Base-by-base conservation (phyloP, 495 filamentous ascomycete genomes). In the Aspergillus sclerotioniger region DNA sequence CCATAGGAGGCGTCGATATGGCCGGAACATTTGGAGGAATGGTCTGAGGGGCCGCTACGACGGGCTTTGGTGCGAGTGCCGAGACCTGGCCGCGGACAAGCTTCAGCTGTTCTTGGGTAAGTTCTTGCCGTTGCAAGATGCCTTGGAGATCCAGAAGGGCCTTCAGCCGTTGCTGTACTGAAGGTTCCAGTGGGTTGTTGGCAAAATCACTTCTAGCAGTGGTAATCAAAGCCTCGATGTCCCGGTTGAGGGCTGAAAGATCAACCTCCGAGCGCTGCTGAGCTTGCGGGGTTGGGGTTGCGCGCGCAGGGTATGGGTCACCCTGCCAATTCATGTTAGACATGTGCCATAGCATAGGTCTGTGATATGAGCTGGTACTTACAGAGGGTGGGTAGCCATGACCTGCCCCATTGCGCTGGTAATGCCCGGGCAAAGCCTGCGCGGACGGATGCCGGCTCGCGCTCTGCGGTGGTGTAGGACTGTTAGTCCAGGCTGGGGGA, bases 91-190 rank as follows among this genome's bases (percentile, higher is more conserved):
- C 84, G 69, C 86, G 85, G 64, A 96, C 85, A 67, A 87, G 79
- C 70, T 84, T 85, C 62, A 96, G 79, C 75, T 95, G 86, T 62
- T 91, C 85, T 67, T 84, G 87, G 47, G 89, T 84, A 64, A 96
- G 82, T 64, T 90, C 83, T 67, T 90, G 89, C 61, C 78, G 85
- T 66, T 88, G 82, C 72, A 98, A 75, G 65, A 96, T 85, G 47
- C 71, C 82, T 74, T 96, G 88, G 60, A 98, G 82, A 71, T 93
- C 90, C 71, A 95, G 74, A 62, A 98, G 81, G 17, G 92, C 91
- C 71, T 92, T 89, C 66, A 98, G 73, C 65, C 87, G 88, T 58
- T 83, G 84, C 73, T 91, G 87, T 61, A 87, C 80, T 66, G 83
- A 82, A 70, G 78, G 74, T 77, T 96, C 89, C 74, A 83, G 81